Base-by-base conservation (phyloP, 2,329 filamentous ascomycete genomes). In the Botryotinia convoluta region DNA sequence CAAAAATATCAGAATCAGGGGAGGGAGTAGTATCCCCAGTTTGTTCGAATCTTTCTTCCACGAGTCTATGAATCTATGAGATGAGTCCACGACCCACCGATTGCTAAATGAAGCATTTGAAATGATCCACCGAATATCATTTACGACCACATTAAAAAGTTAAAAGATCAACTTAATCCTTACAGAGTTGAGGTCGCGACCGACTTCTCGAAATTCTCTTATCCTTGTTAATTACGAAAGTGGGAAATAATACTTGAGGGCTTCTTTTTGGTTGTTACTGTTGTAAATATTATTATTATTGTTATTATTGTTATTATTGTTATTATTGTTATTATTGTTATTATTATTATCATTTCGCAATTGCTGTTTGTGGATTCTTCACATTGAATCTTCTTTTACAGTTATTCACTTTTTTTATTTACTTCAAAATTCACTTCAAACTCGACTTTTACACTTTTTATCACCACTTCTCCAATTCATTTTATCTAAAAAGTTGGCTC, bases 61-160 rank as follows among this genome's bases (percentile, higher is more conserved):
- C 51, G 51, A 54, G 51, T 54, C 51, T 51, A 51, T 51, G 51
- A 54, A 29, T 54, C n/a, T 6, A 57, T 29, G 51, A 29, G 51
- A 57, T 57, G 51, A 57, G n/a, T 42, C 26, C n/a, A 42, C 61
- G 61, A 42, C 37, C 61, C 61, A 63, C 61, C 61, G 39, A 44
- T 29, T 44, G 37, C 37, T 44, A 63, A 63, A 63, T 63, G 61
- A 63, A 63, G 61, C 26, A 63, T 29, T 44, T 6, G 61, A 32
- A 42, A 42, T 63, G 61, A 63, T 63, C 61, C 61, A 63, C 61
- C 4, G 26, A 63, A 63, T 57, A 57, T 42, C 61, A n/a, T 44
- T 44, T 44, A n/a, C 26, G n/a, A 63, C 37, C 35, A 63, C 37
- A n/a, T 42, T n/a, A 62, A 29, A 62, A 37, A 62, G 60, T 39